phyloP scores from a whole-genome alignment of 106 monocot species.

The Phalaenopsis equestris region DNA sequence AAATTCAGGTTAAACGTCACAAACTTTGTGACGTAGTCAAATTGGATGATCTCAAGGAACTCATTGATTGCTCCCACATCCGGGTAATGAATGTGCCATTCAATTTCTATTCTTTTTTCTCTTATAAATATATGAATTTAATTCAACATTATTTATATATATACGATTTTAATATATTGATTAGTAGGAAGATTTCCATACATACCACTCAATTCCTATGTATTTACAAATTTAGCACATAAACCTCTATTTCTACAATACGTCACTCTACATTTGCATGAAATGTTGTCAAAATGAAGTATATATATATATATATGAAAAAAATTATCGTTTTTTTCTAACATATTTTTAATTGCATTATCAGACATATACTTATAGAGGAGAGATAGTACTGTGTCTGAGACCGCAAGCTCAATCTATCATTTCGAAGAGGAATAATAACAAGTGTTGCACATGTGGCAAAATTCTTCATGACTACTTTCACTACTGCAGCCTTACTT shows the following conservation, averaged over 20 bases:
- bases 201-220: no score
- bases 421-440: conserved; percentile 11
- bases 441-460: conserved; percentile 66
- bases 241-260: no score
- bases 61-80: conserved; percentile 73
- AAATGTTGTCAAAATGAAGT: no score
- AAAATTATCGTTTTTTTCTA: neutral
- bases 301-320: no score
- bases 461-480: conserved; percentile 77
- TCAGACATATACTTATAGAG: conserved; percentile 79
- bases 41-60: conserved; percentile 72
- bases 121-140: neutral
- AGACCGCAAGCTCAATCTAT: conserved; percentile 28
- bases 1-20: conserved; percentile 53
- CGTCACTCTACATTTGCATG: no score
- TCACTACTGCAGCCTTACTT: conserved; percentile 75
- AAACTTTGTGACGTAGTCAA: conserved; percentile 73
- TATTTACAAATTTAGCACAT: no score
- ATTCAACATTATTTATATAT: neutral
- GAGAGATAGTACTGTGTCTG: conserved; percentile 76
- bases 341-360: neutral
- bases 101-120: neutral
- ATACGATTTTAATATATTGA: no score
- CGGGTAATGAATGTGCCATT: conserved; percentile 36
- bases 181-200: no score